Evolutionary conservation across 2,329 filamentous ascomycete species (phyloP).

Genomic region (Emergomyces pasteurianus): DNA sequence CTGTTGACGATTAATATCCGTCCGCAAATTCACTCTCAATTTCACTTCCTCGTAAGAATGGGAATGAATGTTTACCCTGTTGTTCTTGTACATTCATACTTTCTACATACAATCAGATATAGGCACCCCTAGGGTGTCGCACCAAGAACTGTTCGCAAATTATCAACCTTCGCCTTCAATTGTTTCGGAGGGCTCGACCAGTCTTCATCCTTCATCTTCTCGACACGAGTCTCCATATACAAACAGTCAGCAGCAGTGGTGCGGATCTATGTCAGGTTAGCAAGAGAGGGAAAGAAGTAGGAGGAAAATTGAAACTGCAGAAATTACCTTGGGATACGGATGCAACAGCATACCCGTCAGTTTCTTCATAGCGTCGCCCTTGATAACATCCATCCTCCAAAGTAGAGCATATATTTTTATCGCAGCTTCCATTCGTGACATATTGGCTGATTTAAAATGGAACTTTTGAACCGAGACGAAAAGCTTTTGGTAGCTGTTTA

Average conservation of each 20-base stretch:
- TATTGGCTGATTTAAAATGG: slow-evolving; percentile 70
- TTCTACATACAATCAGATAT: not conserved
- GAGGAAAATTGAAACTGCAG: no score
- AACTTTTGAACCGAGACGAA: slow-evolving; percentile 63
- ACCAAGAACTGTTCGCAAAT: not conserved
- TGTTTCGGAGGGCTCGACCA: slow-evolving; percentile 25
- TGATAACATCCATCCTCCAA: slow-evolving; percentile 40
- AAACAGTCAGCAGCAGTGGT: slow-evolving; percentile 24
- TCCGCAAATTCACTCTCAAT: no score
- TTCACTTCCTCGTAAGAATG: no score
- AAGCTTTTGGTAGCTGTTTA: slow-evolving; percentile 43
- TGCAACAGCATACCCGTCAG: slow-evolving; percentile 63
- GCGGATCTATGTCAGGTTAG: slow-evolving; percentile 22
- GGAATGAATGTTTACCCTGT: no score
- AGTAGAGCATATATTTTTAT: slow-evolving; percentile 68
- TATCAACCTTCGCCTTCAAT: slow-evolving; percentile 23
- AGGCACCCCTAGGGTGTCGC: not conserved
- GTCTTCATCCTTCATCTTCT: slow-evolving; percentile 22
- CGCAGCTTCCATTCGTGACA: slow-evolving; percentile 69
- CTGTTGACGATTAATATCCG: no score
- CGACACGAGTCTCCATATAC: slow-evolving; percentile 22
- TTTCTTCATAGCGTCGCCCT: slow-evolving; percentile 51
- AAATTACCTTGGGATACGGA: slow-evolving; percentile 61
- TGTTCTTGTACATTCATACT: not conserved
- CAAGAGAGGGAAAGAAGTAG: not conserved